Base-by-base conservation (phyloP, 371 early-diverging fungal genomes). In the Syncephalastrum sp. region DNA sequence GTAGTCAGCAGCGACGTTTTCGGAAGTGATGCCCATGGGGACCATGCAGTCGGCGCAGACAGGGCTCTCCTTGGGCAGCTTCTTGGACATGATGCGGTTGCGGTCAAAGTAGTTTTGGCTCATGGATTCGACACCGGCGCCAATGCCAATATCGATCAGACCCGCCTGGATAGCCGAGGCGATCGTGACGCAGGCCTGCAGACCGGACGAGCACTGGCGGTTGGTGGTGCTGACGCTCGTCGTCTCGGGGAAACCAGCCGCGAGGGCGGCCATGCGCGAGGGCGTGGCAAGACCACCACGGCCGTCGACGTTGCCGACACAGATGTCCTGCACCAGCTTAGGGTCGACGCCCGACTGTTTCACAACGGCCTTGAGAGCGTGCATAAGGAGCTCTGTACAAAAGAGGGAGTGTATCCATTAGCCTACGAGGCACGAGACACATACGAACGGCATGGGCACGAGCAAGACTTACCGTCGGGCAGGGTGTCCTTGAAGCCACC, bases 91-190 rank as follows among this genome's bases (percentile, higher is more conserved):
- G 1, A 43, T 21, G 3, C 61, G 54, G 15, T 66, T 44, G 21
- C 66, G 68, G 82, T 82, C 46, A 81, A 63, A 64, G 82, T 93
- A 95, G 82, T 92, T 85, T 76, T 84, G 74, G 59, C 94, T 91
- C 99, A 99, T 99, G 71, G 92, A 91, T 75, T 99, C 99, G 49
- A 97, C 96, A 79, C 99, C 99, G 47, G 97, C 99, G 66, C 89
- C 93, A 67, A 99, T 94, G 70, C 99, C 99, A 57, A 96, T 82
- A 61, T 96, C 94, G 64, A 98, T 95, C 79, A 85, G 74, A 63
- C 95, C 97, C 38, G 90, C 70, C 72, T 89, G 90, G 69, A 99
- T 97, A 55, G 92, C 90, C 56, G 86, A 70, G 44, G 95, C 97
- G 53, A 98, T 89, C 72, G 82, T 86, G 53, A 90, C 93, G 56